phyloP scores from a whole-genome alignment of 768 basidiomycete species.

The Pleurotus pulmonarius region DNA sequence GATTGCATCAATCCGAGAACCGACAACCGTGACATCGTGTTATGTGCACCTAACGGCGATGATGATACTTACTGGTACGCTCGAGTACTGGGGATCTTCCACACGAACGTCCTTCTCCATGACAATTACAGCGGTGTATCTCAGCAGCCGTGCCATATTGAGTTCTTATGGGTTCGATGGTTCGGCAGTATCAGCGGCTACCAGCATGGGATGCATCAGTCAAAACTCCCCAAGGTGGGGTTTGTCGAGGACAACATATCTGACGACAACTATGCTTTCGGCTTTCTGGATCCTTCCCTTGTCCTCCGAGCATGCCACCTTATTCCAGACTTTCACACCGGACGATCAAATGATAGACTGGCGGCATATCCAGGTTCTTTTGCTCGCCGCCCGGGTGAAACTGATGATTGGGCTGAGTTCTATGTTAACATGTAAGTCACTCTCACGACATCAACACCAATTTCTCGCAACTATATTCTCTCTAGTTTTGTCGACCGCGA shows the following conservation, averaged over 20 bases:
- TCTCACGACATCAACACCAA: not conserved
- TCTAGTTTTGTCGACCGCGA: constrained; percentile 29
- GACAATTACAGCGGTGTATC: not conserved
- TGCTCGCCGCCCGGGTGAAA: not conserved
- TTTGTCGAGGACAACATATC: constrained; percentile 23
- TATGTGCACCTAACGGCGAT: constrained; percentile 16
- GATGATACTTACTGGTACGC: constrained; percentile 33
- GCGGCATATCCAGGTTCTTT: not conserved
- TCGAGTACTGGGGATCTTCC: constrained; percentile 16
- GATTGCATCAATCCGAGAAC: constrained; percentile 36
- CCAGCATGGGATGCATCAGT: constrained; percentile 9
- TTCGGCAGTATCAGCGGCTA: constrained; percentile 11
- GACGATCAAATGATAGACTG: constrained; percentile 13
- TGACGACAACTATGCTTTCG: constrained; percentile 27
- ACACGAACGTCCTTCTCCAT: constrained; percentile 12
- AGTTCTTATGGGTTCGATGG: constrained; percentile 7
- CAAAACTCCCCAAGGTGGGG: constrained; percentile 24
- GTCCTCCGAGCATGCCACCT: constrained; percentile 38
- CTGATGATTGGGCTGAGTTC: constrained; percentile 27
- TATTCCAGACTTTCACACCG: constrained; percentile 32
- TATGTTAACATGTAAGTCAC: constrained; percentile 32
- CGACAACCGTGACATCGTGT: constrained; percentile 30
- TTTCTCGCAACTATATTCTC: not conserved
- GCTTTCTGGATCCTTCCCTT: constrained; percentile 40
- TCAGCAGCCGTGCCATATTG: not conserved